These are phyloP conservation scores for Agaricus subrufescens DNA, from an alignment of 768 basidiomycete species.

Conservation along the genomic window DNA sequence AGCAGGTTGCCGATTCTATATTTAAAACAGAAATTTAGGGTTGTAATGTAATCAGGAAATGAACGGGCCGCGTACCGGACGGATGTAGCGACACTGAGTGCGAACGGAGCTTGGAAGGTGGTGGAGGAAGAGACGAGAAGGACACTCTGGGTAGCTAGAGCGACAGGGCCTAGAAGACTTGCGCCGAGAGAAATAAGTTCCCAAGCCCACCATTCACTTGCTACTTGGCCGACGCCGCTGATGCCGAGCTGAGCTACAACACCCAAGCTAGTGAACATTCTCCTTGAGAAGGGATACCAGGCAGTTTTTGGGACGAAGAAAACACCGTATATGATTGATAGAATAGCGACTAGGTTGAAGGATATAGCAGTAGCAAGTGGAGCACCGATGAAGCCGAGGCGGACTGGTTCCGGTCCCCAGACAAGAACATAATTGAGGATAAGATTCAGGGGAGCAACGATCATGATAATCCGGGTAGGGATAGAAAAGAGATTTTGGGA, in stretches of 20 bases:
- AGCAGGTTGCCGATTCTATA: slow-evolving; percentile 82
- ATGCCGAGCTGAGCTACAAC: slow-evolving; percentile 72
- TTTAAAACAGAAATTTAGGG: not conserved
- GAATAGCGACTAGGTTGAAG: slow-evolving; percentile 75
- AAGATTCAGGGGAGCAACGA: slow-evolving; percentile 84
- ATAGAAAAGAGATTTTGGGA: slow-evolving; percentile 76
- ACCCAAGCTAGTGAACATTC: slow-evolving; percentile 64
- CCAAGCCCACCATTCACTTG: slow-evolving; percentile 98
- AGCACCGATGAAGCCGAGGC: slow-evolving; percentile 88
- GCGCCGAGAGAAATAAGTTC: slow-evolving; percentile 68
- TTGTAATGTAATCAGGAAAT: not conserved
- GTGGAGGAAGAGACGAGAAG: slow-evolving; percentile 71
- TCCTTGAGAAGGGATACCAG: slow-evolving; percentile 71
- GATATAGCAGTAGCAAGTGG: slow-evolving; percentile 87
- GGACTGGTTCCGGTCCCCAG: slow-evolving; percentile 76
- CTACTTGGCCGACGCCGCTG: slow-evolving; percentile 81
- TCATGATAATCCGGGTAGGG: slow-evolving; percentile 77
- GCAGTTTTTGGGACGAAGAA: slow-evolving; percentile 64
- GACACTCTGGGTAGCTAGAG: slow-evolving; percentile 87
- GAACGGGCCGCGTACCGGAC: slow-evolving; percentile 53
- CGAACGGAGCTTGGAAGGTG: slow-evolving; percentile 81
- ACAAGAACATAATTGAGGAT: slow-evolving; percentile 84
- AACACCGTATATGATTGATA: slow-evolving; percentile 60
- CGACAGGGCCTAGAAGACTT: slow-evolving; percentile 64
- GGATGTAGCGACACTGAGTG: slow-evolving; percentile 77